Conservation (phyloP, 192 early-diverging fungal genomes). For the Coemansia aciculifera region DNA sequence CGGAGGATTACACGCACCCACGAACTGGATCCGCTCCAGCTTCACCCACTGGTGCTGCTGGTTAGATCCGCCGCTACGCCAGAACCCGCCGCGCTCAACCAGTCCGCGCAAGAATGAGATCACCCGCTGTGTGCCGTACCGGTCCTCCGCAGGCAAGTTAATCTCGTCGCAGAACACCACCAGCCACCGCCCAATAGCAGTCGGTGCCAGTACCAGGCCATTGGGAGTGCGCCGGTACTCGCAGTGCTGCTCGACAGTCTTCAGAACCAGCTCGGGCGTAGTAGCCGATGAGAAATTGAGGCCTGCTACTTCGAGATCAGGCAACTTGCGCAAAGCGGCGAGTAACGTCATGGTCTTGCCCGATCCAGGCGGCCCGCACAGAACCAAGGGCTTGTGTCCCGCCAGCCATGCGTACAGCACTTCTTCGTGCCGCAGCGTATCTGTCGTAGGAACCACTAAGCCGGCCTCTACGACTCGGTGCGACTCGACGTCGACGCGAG, state of each 20-base stretch:
- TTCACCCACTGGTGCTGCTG: conserved; percentile 80
- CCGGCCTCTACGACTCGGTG: conserved; percentile 88
- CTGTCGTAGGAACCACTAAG: conserved; percentile 96
- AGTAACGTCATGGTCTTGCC: conserved; percentile 99
- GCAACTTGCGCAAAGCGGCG: conserved; percentile 88
- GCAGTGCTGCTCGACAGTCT: conserved; percentile 97
- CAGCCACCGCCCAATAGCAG: conserved; percentile 85
- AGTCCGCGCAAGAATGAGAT: conserved; percentile 95
- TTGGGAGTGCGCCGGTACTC: conserved; percentile 95
- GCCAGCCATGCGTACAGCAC: conserved; percentile 94
- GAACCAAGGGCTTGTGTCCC: conserved; percentile 90
- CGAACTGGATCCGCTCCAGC: conserved; percentile 97
- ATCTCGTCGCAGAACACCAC: conserved; percentile 99
- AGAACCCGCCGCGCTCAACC: conserved; percentile 95
- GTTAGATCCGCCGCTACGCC: conserved; percentile 74
- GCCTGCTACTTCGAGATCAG: conserved; percentile 95
- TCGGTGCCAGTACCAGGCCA: conserved; percentile 84
- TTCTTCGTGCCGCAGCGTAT: conserved; percentile 97
- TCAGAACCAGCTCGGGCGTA: conserved; percentile 90
- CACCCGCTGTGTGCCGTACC: conserved; percentile 97
- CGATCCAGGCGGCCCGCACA: conserved; percentile 99
- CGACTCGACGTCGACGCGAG: conserved; percentile 92
- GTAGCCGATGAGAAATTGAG: conserved; percentile 99
- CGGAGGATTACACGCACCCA: conserved; percentile 99
- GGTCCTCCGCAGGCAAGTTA: conserved; percentile 93